Evolutionary conservation across 1,284 basidiomycete species (phyloP).

Genomic region (Puccinia coronata): DNA sequence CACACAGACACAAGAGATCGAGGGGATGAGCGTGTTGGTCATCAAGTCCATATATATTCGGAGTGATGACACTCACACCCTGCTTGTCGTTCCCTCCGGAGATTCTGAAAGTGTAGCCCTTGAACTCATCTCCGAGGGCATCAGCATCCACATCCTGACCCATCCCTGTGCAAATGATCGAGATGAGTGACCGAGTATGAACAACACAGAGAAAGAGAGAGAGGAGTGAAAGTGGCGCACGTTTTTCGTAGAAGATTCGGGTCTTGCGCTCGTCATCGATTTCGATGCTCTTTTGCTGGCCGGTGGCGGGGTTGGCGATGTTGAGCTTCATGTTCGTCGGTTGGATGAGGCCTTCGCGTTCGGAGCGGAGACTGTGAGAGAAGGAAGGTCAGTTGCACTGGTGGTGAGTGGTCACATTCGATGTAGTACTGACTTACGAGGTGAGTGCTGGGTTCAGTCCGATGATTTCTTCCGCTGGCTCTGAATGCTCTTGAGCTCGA

Average conservation of each 20-base stretch:
- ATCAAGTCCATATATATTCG: neutral
- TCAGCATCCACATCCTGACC: constrained; percentile 90
- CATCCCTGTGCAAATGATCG: constrained; percentile 72
- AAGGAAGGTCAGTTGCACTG: constrained; percentile 30
- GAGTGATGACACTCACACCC: constrained; percentile 52
- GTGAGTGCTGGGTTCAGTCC: too few relatives aligned
- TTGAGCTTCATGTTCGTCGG: constrained; percentile 82
- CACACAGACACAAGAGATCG: too few relatives aligned
- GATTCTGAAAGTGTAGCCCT: constrained; percentile 95
- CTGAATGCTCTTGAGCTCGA: too few relatives aligned
- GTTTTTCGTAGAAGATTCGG: constrained; percentile 92
- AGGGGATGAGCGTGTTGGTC: neutral
- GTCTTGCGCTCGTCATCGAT: constrained; percentile 53
- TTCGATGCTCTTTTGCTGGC: constrained; percentile 80
- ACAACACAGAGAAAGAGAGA: neutral
- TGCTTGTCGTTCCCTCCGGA: constrained; percentile 88
- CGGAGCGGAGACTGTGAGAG: constrained; percentile 45
- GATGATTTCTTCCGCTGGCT: too few relatives aligned
- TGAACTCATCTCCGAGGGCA: constrained; percentile 91
- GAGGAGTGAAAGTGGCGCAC: neutral
- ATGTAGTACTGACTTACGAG: neutral
- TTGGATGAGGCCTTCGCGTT: constrained; percentile 52
- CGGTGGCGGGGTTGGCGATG: constrained; percentile 84
- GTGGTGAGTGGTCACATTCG: neutral
- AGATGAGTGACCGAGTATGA: neutral